Evolutionary conservation across 768 basidiomycete genomes (phyloP).

Genomic region (Asterophora parasitica): DNA sequence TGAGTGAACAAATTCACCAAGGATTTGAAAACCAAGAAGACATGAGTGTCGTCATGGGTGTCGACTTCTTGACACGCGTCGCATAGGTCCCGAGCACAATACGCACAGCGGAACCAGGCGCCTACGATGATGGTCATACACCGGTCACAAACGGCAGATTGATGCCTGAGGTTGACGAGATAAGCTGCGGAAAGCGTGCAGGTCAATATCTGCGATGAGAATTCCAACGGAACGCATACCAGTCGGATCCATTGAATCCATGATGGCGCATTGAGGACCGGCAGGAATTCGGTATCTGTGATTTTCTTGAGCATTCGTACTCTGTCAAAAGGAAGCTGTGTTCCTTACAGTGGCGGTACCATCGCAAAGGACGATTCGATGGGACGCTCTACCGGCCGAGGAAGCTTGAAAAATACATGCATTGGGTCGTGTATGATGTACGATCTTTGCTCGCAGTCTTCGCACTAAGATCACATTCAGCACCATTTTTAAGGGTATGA

Average conservation of each 20-base stretch:
- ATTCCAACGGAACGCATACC: conserved; percentile 29
- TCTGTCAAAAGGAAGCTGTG: not conserved
- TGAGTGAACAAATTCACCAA: conserved; percentile 38
- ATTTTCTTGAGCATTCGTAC: conserved; percentile 11
- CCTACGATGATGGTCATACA: conserved; percentile 82
- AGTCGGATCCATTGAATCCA: conserved; percentile 45
- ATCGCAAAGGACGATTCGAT: conserved; percentile 51
- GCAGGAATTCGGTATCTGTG: conserved; percentile 60
- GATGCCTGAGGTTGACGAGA: conserved; percentile 54
- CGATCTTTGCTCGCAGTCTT: conserved; percentile 72
- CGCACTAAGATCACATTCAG: conserved; percentile 50
- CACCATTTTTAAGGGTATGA: not conserved
- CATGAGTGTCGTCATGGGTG: conserved; percentile 76
- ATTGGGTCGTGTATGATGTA: conserved; percentile 77
- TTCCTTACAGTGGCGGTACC: conserved; percentile 61
- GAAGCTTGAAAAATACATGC: conserved; percentile 87
- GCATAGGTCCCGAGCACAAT: conserved; percentile 86
- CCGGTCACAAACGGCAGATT: conserved; percentile 76
- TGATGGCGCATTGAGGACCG: conserved; percentile 43
- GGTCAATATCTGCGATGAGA: not conserved
- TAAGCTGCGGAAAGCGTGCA: conserved; percentile 43
- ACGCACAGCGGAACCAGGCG: conserved; percentile 87
- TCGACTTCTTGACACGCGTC: conserved; percentile 75
- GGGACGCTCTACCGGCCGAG: conserved; percentile 65
- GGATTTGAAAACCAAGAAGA: conserved; percentile 88